These are phyloP conservation scores for Coemansia aciculifera DNA, from an alignment of 192 early-diverging fungal genomes.

Conservation along the genomic window DNA sequence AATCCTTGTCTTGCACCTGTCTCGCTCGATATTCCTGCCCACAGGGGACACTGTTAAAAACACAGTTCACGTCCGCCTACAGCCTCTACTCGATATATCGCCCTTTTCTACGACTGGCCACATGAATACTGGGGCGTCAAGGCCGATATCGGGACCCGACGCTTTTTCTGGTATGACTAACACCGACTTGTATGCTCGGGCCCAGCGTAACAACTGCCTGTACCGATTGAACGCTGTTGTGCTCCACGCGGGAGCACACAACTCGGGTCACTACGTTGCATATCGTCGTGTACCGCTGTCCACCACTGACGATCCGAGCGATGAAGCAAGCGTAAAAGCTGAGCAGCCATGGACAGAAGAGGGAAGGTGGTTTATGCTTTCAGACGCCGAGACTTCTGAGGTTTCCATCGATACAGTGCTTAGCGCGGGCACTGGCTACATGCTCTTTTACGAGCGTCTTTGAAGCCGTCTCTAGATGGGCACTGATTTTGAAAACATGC, in stretches of 20 bases:
- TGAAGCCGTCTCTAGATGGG: not conserved
- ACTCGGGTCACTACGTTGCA: conserved; percentile 88
- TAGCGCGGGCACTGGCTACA: conserved; percentile 48
- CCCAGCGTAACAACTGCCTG: conserved; percentile 37
- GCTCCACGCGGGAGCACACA: conserved; percentile 81
- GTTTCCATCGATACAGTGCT: conserved; percentile 49
- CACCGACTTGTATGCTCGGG: conserved; percentile 17
- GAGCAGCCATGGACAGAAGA: conserved; percentile 9
- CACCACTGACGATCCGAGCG: not conserved
- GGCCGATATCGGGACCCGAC: conserved; percentile 42
- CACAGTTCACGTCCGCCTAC: conserved; percentile 68
- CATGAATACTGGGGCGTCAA: conserved; percentile 59
- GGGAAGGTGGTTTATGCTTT: conserved; percentile 65
- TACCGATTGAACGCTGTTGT: conserved; percentile 81
- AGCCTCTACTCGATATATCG: conserved; percentile 71
- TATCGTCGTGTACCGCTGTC: conserved; percentile 63
- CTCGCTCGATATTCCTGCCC: conserved; percentile 76
- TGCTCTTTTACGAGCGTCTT: conserved; percentile 57
- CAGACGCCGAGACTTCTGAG: conserved; percentile 56
- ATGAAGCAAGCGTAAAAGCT: not conserved
- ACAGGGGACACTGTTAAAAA: conserved; percentile 76
- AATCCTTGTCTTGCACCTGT: conserved; percentile 81
- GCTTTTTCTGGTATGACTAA: not conserved
- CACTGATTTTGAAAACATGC: not conserved
- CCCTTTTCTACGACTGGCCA: conserved; percentile 73